phyloP scores from a whole-genome alignment of 2,329 filamentous ascomycete genomes.

The Erysiphe pulchra region DNA sequence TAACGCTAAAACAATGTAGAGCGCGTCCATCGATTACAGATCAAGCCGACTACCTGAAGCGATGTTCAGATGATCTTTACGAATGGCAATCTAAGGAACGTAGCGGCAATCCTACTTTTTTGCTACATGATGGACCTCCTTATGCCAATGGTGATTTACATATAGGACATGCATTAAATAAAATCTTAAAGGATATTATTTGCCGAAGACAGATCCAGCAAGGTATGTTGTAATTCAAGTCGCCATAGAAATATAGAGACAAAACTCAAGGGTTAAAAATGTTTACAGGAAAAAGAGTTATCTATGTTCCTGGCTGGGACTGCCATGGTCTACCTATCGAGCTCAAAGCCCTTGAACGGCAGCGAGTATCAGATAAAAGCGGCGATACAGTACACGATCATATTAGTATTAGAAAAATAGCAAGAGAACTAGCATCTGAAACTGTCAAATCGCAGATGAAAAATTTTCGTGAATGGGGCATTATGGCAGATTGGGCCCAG shows the following conservation, averaged over 20 bases:
- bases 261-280: background rate
- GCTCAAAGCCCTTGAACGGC: constrained; percentile 49
- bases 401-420: constrained; percentile 35
- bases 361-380: constrained; percentile 6
- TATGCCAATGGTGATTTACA: constrained; percentile 89
- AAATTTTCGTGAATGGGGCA: constrained; percentile 44
- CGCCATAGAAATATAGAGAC: too few relatives aligned
- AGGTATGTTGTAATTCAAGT: constrained; percentile 16
- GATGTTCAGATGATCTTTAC: constrained; percentile 74
- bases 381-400: constrained; percentile 15
- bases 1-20: constrained; percentile 6
- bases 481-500: constrained; percentile 60
- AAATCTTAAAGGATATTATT: constrained; percentile 88
- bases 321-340: constrained; percentile 95
- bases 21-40: constrained; percentile 18
- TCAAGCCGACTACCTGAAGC: constrained; percentile 33
- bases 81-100: constrained; percentile 40
- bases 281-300: constrained; percentile 31
- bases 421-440: constrained; percentile 36
- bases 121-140: constrained; percentile 84
- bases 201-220: constrained; percentile 55
- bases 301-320: constrained; percentile 86
- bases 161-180: constrained; percentile 86
- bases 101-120: constrained; percentile 27
- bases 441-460: constrained; percentile 50